These are phyloP conservation scores for Trebouxia sp. DNA, from an alignment of 139 green algal genomes.

Conservation along the genomic window DNA sequence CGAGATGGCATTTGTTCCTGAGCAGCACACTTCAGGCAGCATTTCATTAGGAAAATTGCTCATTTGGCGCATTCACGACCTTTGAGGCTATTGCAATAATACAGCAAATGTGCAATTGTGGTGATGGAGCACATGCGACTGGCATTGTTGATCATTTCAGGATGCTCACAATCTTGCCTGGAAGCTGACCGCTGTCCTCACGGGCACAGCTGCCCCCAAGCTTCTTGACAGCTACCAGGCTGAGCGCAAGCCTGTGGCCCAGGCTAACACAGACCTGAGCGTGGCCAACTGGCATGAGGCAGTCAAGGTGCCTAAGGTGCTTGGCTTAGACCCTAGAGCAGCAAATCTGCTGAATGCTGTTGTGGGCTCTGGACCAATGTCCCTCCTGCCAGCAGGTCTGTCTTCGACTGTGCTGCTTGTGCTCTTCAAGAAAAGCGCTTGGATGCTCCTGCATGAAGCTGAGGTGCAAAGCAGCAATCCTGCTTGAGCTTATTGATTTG, in stretches of 20 bases:
- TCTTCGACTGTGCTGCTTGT: too few species aligned
- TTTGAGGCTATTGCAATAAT: too few species aligned
- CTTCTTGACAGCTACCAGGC: constrained; percentile 79
- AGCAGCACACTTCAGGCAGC: neutral
- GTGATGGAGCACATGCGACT: too few species aligned
- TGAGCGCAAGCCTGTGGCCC: constrained; percentile 78
- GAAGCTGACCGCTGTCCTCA: constrained; percentile 79
- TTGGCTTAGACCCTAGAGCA: constrained; percentile 83
- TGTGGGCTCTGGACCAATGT: constrained; percentile 27
- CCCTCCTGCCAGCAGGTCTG: constrained; percentile 32
- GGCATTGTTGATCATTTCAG: too few species aligned
- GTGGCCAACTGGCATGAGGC: constrained; percentile 91
- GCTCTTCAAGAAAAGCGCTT: too few species aligned
- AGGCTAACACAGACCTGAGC: constrained; percentile 80
- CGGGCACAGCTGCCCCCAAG: constrained; percentile 11
- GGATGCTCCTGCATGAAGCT: too few species aligned
- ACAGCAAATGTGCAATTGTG: too few species aligned
- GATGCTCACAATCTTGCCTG: constrained; percentile 95
- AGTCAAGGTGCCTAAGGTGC: constrained; percentile 67
- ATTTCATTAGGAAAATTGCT: too few species aligned
- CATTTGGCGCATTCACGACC: too few species aligned
- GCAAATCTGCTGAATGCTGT: constrained; percentile 58
- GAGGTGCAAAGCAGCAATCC: too few species aligned
- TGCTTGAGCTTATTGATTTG: too few species aligned
- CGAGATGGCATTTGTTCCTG: too few species aligned